These are phyloP conservation scores for Pleoardoris graminearum DNA, from an alignment of 2,329 filamentous ascomycete genomes.

Conservation along the genomic window DNA sequence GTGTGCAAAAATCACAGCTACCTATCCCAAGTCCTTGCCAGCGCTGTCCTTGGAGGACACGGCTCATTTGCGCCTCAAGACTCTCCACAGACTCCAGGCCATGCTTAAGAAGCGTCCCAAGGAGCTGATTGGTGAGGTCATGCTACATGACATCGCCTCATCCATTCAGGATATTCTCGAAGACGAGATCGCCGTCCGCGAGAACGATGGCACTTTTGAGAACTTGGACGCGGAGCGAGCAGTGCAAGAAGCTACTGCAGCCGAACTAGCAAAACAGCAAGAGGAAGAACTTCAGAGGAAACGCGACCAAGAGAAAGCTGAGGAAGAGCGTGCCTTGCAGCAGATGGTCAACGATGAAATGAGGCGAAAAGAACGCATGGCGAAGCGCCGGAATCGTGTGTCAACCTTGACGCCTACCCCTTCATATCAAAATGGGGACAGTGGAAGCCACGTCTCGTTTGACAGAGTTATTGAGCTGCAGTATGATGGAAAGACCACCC, in stretches of 20 bases:
- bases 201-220: slow-evolving; percentile 74
- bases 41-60: slow-evolving; percentile 69
- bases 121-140: slow-evolving; percentile 64
- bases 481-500: slow-evolving; percentile 63
- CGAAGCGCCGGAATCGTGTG: slow-evolving; percentile 59
- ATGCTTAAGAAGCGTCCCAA: slow-evolving; percentile 72
- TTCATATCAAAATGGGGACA: slow-evolving; percentile 39
- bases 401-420: slow-evolving; percentile 38
- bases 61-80: slow-evolving; percentile 68
- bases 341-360: slow-evolving; percentile 75
- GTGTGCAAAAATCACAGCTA: slow-evolving; percentile 81
- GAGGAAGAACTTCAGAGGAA: slow-evolving; percentile 48
- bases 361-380: slow-evolving; percentile 64
- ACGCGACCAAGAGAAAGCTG: slow-evolving; percentile 55
- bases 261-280: slow-evolving; percentile 57
- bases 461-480: slow-evolving; percentile 68
- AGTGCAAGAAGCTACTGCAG: slow-evolving; percentile 74
- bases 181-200: slow-evolving; percentile 78
- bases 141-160: slow-evolving; percentile 65
- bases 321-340: slow-evolving; percentile 71
- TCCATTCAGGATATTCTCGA: slow-evolving; percentile 73
- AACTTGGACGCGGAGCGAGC: slow-evolving; percentile 89
- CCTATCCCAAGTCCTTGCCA: slow-evolving; percentile 85
- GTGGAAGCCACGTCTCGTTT: slow-evolving; percentile 57
- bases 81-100: slow-evolving; percentile 69